These are phyloP conservation scores for Plectosphaerella plurivora DNA, from an alignment of 2,329 filamentous ascomycete species.

Conservation along the genomic window DNA sequence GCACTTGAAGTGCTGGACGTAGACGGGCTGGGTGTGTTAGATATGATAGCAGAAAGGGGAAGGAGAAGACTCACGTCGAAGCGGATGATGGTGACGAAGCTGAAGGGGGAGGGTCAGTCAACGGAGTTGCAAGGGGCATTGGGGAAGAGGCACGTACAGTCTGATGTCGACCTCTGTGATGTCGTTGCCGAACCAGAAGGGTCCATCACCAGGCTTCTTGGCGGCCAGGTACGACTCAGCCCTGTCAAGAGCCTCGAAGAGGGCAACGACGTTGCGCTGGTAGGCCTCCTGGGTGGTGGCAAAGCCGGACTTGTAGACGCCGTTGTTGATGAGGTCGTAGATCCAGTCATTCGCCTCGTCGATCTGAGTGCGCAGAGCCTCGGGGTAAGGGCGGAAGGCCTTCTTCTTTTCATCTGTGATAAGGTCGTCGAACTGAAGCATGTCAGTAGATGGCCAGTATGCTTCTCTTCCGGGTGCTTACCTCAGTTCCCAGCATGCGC, in stretches of 20 bases:
- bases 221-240: constrained; percentile 64
- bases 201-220: constrained; percentile 37
- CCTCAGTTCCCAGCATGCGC: constrained; percentile 75
- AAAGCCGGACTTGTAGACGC: constrained; percentile 75
- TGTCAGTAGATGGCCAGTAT: background rate
- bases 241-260: constrained; percentile 75
- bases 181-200: constrained; percentile 69
- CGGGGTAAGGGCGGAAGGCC: constrained; percentile 63
- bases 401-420: constrained; percentile 53
- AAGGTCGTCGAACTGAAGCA: constrained; percentile 63
- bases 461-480: background rate
- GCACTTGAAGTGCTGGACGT: constrained; percentile 86
- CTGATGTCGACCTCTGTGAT: constrained; percentile 82
- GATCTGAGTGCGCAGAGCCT: constrained; percentile 59
- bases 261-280: constrained; percentile 61
- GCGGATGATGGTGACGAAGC: constrained; percentile 64
- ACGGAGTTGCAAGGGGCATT: background rate
- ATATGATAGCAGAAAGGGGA: background rate
- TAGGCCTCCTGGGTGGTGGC: constrained; percentile 82
- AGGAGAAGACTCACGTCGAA: constrained; percentile 50
- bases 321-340: constrained; percentile 69
- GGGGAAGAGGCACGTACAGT: constrained; percentile 42
- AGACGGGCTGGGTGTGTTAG: constrained; percentile 47
- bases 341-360: constrained; percentile 78
- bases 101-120: constrained; percentile 18